Base-by-base conservation (phyloP, 345 rosid genomes). In the Salix udensis region DNA sequence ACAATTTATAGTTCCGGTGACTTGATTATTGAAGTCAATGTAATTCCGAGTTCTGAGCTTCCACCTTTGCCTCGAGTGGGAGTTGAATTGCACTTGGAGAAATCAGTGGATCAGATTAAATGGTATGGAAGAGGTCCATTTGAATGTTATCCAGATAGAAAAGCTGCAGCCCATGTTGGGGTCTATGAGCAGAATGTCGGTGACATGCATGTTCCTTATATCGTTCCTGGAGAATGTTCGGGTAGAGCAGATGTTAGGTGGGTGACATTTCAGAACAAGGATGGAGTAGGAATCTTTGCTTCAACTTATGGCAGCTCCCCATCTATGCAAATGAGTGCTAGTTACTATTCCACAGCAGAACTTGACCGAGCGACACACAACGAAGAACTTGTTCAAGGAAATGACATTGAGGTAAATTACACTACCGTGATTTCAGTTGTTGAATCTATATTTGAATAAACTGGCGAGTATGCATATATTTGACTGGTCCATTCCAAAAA, bases 101-200 rank as follows among this genome's bases (percentile, higher is more conserved):
- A 88, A 31, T 84, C 94, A 72, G 37, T 91, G 81, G 96, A 92
- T 86, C 86, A 78, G 79, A 84, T 90, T 68, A 84, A 65, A 67
- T 96, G 98, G 96, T 96, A 93, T 70, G 99, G 99, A 67, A 86
- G 91, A 82, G 99, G 99, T 65, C 99, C 99, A 69, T 93, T 91
- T 74, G 99, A 93, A 84, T 96, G 99, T 78, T 96, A 96, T 79
- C 97, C 98, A 4, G 99, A 96, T 84, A 87, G 99, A 80, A 93
- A 96, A 86, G 88, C 98, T 18, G 96, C 99, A 65, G 97, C 99
- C 11, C 94, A 89, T 76, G 91, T 96, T 65, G 91, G 82, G 21
- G 82, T 91, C 71, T 93, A 91, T 67, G 87, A 89, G 79, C 83
- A 91, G 65, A 86, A 52, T 2, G 94, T 92, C 67, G 85, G 81